phyloP scores from a whole-genome alignment of 345 rosid genomes.

The Clarkia xantiana region DNA sequence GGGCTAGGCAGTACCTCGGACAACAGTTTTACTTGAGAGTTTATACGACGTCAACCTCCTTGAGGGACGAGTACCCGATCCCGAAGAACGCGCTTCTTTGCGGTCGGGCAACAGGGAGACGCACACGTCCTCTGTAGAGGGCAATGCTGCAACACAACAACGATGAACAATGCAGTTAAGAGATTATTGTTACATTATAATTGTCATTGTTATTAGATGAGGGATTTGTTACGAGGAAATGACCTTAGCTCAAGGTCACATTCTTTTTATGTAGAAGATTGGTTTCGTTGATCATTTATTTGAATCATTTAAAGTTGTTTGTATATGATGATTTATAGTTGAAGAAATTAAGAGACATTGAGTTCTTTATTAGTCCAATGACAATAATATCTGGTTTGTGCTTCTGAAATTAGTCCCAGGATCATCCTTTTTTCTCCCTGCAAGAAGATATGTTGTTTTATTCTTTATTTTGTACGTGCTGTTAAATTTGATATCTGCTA shows the following conservation, averaged over 20 bases:
- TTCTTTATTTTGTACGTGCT: no score
- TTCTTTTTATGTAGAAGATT: constrained; percentile 17
- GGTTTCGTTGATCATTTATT: constrained; percentile 2
- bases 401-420: background rate
- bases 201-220: constrained; percentile 1
- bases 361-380: no score
- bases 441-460: no score
- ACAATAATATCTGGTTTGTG: constrained; percentile 70
- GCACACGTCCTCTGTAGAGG: constrained; percentile 11
- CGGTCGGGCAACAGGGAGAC: constrained; percentile 22
- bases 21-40: constrained; percentile 36
- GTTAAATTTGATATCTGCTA: no score
- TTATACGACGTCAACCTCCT: constrained; percentile 21
- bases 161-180: background rate
- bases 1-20: constrained; percentile 40
- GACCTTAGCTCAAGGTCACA: constrained; percentile 53
- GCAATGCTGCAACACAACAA: background rate
- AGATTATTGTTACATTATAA: background rate
- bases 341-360: no score
- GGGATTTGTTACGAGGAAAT: constrained; percentile 4
- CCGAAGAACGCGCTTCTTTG: constrained; percentile 43
- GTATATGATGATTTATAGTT: no score
- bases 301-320: no score
- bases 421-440: no score
- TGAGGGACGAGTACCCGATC: constrained; percentile 35